Percentiles rank a stretch among this genome's conserved stretches.
These are phyloP conservation scores for Podospora appendiculata DNA, from an alignment of 495 filamentous ascomycete species.

Conservation along the genomic window DNA sequence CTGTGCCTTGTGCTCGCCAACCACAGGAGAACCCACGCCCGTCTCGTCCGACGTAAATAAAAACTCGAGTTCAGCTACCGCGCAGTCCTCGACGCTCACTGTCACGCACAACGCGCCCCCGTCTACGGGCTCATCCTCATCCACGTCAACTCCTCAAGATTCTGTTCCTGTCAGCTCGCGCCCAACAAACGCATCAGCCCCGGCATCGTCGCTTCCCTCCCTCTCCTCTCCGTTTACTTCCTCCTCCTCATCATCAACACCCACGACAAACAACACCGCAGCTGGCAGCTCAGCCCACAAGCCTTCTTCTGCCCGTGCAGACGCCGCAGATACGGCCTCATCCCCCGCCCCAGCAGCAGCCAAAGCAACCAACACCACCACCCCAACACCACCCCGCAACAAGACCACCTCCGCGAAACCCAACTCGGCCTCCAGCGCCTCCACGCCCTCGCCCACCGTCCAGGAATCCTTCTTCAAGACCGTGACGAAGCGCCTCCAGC, in stretches of 20 bases:
- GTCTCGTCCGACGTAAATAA: constrained; percentile 5
- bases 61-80: constrained; percentile 3
- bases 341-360: background rate
- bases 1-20: constrained; percentile 19
- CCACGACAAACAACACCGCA: background rate
- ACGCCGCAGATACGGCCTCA: constrained; percentile 1
- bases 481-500: constrained; percentile 82
- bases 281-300: constrained; percentile 1
- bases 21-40: constrained; percentile 17
- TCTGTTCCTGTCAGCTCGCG: constrained; percentile 3
- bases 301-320: background rate
- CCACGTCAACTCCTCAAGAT: constrained; percentile 1
- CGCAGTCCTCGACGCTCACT: constrained; percentile 2
- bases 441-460: constrained; percentile 66
- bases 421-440: constrained; percentile 40
- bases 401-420: constrained; percentile 16
- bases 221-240: background rate
- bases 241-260: background rate
- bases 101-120: constrained; percentile 1
- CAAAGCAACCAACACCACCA: background rate
- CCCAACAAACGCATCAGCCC: constrained; percentile 2
- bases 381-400: constrained; percentile 23
- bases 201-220: background rate
- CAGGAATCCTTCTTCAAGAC: constrained; percentile 98
- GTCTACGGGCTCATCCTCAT: constrained; percentile 1